These are phyloP conservation scores for Ustilago trichophora DNA, from an alignment of 1,284 basidiomycete species.

Conservation along the genomic window DNA sequence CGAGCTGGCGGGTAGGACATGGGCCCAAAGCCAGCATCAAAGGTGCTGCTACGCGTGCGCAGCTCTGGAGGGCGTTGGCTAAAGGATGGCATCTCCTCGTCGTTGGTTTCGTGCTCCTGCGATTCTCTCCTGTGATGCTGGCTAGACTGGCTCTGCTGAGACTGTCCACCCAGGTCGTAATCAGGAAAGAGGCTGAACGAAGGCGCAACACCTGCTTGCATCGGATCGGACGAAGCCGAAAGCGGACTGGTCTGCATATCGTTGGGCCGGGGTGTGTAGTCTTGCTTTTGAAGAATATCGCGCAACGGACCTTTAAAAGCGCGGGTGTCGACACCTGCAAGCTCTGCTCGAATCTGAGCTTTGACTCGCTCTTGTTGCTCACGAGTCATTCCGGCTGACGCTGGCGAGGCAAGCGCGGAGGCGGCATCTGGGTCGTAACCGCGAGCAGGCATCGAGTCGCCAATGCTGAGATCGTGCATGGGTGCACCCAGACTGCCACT, in stretches of 20 bases:
- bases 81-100: conserved; percentile 18
- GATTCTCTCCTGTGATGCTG: conserved; percentile 5
- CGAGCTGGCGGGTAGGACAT: conserved; percentile 40
- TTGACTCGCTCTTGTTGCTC: conserved; percentile 45
- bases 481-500: conserved; percentile 50
- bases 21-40: conserved; percentile 31
- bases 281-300: conserved; percentile 47
- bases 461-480: conserved; percentile 41
- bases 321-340: conserved; percentile 52
- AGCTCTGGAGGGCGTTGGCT: conserved; percentile 22
- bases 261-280: conserved; percentile 27
- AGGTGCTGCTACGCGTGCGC: conserved; percentile 47
- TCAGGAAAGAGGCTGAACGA: conserved; percentile 43
- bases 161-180: conserved; percentile 28
- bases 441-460: conserved; percentile 26
- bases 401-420: conserved; percentile 18
- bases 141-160: conserved; percentile 8
- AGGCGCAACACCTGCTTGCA: conserved; percentile 41
- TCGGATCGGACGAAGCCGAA: conserved; percentile 30
- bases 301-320: conserved; percentile 55
- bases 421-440: conserved; percentile 11
- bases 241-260: conserved; percentile 40
- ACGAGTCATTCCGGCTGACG: conserved; percentile 16
- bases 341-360: conserved; percentile 47
- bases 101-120: neutral